phyloP scores from a whole-genome alignment of 139 green algal species.

The Chlamydomonas sphaeroides region DNA sequence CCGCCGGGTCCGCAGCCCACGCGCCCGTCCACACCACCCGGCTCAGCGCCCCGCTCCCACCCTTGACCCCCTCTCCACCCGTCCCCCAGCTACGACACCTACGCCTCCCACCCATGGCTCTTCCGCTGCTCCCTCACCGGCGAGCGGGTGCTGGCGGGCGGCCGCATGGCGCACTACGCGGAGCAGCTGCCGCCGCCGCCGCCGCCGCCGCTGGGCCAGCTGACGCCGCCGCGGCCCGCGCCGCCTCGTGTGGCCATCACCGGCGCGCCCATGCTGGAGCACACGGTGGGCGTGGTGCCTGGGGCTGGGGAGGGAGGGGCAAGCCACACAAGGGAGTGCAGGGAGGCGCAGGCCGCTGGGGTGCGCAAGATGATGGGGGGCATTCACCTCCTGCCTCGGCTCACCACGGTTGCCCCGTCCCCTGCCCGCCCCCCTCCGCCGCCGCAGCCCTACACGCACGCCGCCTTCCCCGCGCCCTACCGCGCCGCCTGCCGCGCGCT shows the following conservation, averaged over 20 bases:
- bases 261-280: constrained; percentile 12
- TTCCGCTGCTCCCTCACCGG: constrained; percentile 46
- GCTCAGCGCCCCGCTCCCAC: not conserved
- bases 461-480: constrained; percentile 42
- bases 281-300: not conserved
- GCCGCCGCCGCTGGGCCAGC: not conserved
- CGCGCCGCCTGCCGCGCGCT: constrained; percentile 24
- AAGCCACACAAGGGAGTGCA: no score
- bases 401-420: no score
- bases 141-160: constrained; percentile 54
- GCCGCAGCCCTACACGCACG: constrained; percentile 32
- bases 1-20: no score
- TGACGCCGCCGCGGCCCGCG: not conserved
- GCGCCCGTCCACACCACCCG: no score
- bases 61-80: not conserved
- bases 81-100: constrained; percentile 45
- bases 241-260: constrained; percentile 19
- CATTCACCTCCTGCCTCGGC: no score
- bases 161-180: constrained; percentile 34
- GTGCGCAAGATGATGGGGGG: no score
- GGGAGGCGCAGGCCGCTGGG: no score
- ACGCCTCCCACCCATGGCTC: constrained; percentile 61
- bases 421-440: no score
- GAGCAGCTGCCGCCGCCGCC: not conserved
- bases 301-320: no score